Conservation (phyloP, 1,139 yeast species). For the Yamadazyma sp. region DNA sequence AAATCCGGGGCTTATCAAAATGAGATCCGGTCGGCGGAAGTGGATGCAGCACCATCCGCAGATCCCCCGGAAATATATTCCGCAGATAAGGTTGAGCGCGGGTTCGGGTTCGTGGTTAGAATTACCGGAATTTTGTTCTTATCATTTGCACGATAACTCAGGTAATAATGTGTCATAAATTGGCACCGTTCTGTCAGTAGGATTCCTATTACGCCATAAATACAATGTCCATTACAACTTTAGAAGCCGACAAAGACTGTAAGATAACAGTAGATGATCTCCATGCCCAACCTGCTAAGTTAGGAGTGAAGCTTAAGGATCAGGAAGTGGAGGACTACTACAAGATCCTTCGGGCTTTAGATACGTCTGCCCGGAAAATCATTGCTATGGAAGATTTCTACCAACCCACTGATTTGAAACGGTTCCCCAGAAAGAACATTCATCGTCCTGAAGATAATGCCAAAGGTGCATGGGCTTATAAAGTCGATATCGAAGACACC, state of each 20-base stretch:
- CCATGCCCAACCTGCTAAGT: conserved; percentile 24
- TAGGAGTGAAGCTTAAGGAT: conserved; percentile 22
- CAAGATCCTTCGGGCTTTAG: conserved; percentile 28
- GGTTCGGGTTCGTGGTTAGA: too few species aligned
- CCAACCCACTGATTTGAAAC: conserved; percentile 21
- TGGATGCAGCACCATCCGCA: too few species aligned
- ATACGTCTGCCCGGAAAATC: conserved; percentile 28
- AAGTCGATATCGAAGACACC: conserved; percentile 31
- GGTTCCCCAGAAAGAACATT: conserved; percentile 30
- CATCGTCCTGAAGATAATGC: conserved; percentile 24
- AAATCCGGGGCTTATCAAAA: background rate
- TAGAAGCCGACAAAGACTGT: conserved; percentile 24
- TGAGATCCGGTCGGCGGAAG: too few species aligned
- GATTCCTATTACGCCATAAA: too few species aligned
- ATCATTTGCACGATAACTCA: background rate
- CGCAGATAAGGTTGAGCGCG: too few species aligned
- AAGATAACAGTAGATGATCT: conserved; percentile 25
- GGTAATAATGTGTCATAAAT: background rate
- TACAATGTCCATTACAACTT: conserved; percentile 26
- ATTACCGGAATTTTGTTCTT: too few species aligned
- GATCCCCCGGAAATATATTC: too few species aligned
- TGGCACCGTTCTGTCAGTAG: too few species aligned
- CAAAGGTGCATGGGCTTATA: conserved; percentile 37
- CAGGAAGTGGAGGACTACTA: conserved; percentile 29
- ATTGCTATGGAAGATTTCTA: conserved; percentile 26